Percentiles rank a stretch among this genome's conserved stretches.
These are phyloP conservation scores for Rubia peregrina DNA, from an alignment of 305 asterid species.

Conservation along the genomic window DNA sequence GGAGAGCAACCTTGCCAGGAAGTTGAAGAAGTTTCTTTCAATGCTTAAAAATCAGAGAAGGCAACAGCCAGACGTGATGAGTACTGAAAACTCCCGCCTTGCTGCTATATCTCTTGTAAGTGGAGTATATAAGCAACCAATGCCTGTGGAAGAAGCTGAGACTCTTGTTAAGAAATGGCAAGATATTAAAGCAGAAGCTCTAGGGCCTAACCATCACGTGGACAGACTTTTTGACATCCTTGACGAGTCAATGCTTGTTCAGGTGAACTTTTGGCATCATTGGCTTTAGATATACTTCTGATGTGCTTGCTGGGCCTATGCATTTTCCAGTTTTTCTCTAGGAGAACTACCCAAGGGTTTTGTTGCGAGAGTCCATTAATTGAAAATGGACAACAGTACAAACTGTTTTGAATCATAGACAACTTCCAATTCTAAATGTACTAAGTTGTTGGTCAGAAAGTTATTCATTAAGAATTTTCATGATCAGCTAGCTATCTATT, in stretches of 20 bases:
- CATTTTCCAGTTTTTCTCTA: neutral
- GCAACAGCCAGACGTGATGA: slow-evolving; percentile 38
- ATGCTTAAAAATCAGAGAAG: slow-evolving; percentile 34
- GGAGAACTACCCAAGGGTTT: neutral
- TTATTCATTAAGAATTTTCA: neutral
- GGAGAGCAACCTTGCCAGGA: slow-evolving; percentile 35
- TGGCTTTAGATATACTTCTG: slow-evolving; percentile 19
- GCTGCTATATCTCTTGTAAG: slow-evolving; percentile 55
- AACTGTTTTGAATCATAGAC: neutral
- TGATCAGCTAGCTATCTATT: neutral
- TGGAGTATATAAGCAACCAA: slow-evolving; percentile 48
- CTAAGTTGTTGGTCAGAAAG: neutral
- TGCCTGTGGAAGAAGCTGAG: slow-evolving; percentile 93
- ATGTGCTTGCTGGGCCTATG: neutral
- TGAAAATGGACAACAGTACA: neutral
- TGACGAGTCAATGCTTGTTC: slow-evolving; percentile 88
- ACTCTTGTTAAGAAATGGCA: slow-evolving; percentile 90
- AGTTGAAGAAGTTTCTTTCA: slow-evolving; percentile 47
- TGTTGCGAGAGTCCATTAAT: neutral
- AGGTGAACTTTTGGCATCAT: slow-evolving; percentile 44
- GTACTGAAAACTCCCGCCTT: slow-evolving; percentile 43
- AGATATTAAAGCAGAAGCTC: slow-evolving; percentile 77
- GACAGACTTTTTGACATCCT: slow-evolving; percentile 62
- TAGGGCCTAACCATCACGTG: slow-evolving; percentile 73
- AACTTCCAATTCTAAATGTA: neutral